A percentile compares a stretch with the other conserved stretches of the same genome.
phyloP scores from a whole-genome alignment of 768 basidiomycete species.

The Mycena albidolilacea region DNA sequence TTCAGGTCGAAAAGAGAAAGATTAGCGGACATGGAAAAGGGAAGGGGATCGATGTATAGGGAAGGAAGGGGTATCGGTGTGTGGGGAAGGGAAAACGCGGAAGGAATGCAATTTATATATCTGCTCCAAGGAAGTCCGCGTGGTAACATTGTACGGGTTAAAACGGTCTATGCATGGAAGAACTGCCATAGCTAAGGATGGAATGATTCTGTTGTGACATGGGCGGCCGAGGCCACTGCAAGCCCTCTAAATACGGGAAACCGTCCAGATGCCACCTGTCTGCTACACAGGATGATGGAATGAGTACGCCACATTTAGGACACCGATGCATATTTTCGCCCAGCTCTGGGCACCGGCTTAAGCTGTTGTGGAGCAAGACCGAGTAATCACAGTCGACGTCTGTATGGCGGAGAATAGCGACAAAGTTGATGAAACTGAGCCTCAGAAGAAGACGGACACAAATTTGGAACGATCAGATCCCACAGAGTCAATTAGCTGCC shows the following conservation, averaged over 20 bases:
- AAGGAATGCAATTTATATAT: too few species aligned
- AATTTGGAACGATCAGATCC: neutral
- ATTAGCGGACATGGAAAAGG: neutral
- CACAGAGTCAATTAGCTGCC: neutral
- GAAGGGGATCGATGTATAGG: too few species aligned
- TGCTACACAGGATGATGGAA: neutral
- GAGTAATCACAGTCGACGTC: neutral
- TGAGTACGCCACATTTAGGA: neutral
- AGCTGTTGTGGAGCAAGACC: neutral
- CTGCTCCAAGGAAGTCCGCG: neutral
- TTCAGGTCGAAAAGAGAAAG: conserved; percentile 4
- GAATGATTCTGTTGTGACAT: neutral
- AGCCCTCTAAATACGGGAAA: neutral
- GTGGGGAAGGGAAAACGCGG: too few species aligned
- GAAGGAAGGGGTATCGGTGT: too few species aligned
- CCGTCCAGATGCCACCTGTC: neutral
- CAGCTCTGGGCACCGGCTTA: neutral
- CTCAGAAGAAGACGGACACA: conserved; percentile 5
- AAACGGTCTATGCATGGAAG: neutral
- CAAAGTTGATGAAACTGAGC: neutral
- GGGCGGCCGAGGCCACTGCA: too few species aligned
- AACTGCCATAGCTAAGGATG: neutral
- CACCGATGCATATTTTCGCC: neutral
- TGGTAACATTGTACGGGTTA: neutral
- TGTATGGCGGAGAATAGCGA: neutral